Conservation (phyloP, 2,329 filamentous ascomycete genomes). For the Ophiostoma tasmaniense region DNA sequence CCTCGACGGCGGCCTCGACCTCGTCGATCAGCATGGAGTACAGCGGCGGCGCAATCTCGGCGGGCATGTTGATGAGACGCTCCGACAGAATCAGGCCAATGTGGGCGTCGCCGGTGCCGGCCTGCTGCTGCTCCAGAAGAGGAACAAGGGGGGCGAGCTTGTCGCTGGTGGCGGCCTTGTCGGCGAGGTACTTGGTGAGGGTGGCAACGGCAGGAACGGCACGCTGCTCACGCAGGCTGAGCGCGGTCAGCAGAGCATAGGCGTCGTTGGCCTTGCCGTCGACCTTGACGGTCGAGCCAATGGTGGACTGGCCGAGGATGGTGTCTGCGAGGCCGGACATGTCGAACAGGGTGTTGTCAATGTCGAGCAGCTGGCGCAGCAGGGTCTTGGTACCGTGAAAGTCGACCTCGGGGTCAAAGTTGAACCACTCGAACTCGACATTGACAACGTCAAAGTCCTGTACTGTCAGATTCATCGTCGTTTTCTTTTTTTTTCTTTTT, state of each 20-base stretch:
- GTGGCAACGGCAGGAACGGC: slow-evolving; percentile 64
- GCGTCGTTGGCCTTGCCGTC: slow-evolving; percentile 88
- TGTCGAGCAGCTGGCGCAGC: slow-evolving; percentile 83
- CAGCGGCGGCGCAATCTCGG: slow-evolving; percentile 84
- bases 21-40: slow-evolving; percentile 92
- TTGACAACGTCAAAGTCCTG: slow-evolving; percentile 87
- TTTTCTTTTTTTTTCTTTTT: background rate
- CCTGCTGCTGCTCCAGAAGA: slow-evolving; percentile 41
- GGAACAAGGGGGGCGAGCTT: slow-evolving; percentile 48
- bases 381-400: slow-evolving; percentile 92
- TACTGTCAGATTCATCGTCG: background rate
- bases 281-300: slow-evolving; percentile 95
- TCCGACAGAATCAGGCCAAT: slow-evolving; percentile 87
- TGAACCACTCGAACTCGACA: slow-evolving; percentile 98
- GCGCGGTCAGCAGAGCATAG: slow-evolving; percentile 81
- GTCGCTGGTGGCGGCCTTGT: slow-evolving; percentile 42
- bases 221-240: slow-evolving; percentile 74
- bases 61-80: slow-evolving; percentile 92
- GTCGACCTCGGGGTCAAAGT: slow-evolving; percentile 79
- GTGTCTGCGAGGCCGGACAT: slow-evolving; percentile 79
- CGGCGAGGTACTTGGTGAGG: slow-evolving; percentile 61
- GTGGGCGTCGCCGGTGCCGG: slow-evolving; percentile 31
- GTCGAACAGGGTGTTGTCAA: slow-evolving; percentile 77
- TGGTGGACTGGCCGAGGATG: slow-evolving; percentile 70
- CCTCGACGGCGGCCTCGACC: slow-evolving; percentile 77